A percentile compares a stretch with the other conserved stretches of the same genome.
Evolutionary conservation across 352 stramenopile genomes (phyloP).

Genomic region (Phytopythium kandeliae): DNA sequence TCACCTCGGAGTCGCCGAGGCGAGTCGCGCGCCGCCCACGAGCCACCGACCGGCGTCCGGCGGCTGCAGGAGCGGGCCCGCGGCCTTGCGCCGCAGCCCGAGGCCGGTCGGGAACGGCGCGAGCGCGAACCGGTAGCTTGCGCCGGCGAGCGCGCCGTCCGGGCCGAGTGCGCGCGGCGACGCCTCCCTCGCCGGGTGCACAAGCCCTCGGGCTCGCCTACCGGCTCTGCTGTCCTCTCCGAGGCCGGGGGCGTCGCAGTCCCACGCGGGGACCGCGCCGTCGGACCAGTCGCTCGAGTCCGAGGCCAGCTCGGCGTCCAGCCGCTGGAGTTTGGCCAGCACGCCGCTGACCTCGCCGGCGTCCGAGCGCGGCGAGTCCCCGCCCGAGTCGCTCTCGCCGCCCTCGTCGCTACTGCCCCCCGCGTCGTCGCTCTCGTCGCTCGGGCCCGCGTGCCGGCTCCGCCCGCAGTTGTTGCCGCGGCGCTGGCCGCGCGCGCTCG

Average conservation of each 20-base stretch:
- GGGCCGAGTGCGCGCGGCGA: neutral
- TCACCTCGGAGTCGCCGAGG: neutral
- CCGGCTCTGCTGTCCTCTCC: too few species aligned
- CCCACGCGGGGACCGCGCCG: neutral
- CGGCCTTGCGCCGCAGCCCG: neutral
- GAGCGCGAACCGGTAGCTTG: neutral
- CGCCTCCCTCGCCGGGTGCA: too few species aligned
- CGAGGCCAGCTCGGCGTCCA: constrained; percentile 18
- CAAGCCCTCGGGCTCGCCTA: too few species aligned
- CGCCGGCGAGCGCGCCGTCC: neutral
- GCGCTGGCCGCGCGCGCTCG: neutral
- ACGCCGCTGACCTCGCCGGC: constrained; percentile 5
- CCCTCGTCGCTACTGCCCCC: neutral
- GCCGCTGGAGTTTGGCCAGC: constrained; percentile 14
- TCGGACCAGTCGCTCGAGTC: constrained; percentile 12
- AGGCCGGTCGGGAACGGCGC: constrained; percentile 3
- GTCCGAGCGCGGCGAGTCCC: constrained; percentile 11
- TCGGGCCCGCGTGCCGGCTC: neutral
- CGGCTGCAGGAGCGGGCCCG: neutral
- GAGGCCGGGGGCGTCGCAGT: neutral
- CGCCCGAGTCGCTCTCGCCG: constrained; percentile 2
- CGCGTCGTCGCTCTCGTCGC: constrained; percentile 1
- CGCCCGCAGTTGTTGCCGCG: neutral
- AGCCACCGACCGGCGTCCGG: constrained; percentile 1
- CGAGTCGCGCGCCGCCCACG: neutral